These are phyloP conservation scores for Neurospora sp. DNA, from an alignment of 495 filamentous ascomycete species.

Conservation along the genomic window DNA sequence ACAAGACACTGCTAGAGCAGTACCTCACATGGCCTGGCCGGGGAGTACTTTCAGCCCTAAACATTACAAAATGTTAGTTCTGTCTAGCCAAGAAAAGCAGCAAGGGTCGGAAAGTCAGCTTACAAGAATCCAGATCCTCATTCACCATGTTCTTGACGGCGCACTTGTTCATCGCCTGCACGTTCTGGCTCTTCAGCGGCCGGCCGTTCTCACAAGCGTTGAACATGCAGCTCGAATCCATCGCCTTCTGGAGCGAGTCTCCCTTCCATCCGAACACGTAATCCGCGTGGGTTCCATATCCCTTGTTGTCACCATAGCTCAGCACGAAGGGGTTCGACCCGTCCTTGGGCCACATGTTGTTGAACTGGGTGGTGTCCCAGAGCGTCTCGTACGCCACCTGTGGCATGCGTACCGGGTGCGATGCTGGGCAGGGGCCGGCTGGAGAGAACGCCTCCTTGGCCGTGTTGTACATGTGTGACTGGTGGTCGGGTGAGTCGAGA, in stretches of 20 bases:
- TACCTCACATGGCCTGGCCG: background rate
- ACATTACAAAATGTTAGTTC: background rate
- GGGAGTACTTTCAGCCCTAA: background rate
- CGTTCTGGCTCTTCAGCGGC: conserved; percentile 35
- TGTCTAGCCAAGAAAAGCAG: background rate
- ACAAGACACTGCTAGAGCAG: background rate
- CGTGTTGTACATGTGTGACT: conserved; percentile 43
- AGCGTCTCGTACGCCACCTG: conserved; percentile 43
- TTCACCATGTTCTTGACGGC: conserved; percentile 29
- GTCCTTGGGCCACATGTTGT: conserved; percentile 35
- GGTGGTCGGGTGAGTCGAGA: conserved; percentile 47
- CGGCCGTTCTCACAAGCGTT: conserved; percentile 30
- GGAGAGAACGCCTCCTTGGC: conserved; percentile 31
- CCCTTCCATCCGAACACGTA: conserved; percentile 31
- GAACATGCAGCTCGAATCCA: conserved; percentile 39
- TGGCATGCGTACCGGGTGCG: conserved; percentile 39
- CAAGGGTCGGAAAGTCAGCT: conserved; percentile 3
- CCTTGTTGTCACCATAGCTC: conserved; percentile 15
- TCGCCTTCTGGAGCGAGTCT: conserved; percentile 34
- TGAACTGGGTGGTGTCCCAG: conserved; percentile 41
- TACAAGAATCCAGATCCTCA: conserved; percentile 40
- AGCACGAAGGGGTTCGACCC: conserved; percentile 37
- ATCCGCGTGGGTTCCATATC: conserved; percentile 18
- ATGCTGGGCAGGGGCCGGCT: conserved; percentile 36
- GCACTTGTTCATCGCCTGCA: conserved; percentile 35